These are phyloP conservation scores for Neospermospora avenae DNA, from an alignment of 2,329 filamentous ascomycete species.

Conservation along the genomic window DNA sequence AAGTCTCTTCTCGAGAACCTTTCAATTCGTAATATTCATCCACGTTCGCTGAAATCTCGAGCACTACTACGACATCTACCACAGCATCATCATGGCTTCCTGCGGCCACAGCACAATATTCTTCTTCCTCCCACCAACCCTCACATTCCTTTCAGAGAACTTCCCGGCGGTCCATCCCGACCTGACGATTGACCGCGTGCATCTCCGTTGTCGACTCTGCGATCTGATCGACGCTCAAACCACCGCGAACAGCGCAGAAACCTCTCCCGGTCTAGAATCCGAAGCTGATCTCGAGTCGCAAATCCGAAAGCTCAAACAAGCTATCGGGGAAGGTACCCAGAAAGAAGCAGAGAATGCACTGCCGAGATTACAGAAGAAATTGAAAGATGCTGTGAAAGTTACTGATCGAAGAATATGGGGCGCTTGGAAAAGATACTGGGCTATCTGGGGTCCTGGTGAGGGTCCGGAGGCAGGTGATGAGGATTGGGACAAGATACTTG, in stretches of 20 bases:
- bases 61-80: background rate
- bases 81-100: slow-evolving; percentile 2
- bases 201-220: slow-evolving; percentile 28
- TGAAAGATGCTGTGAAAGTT: slow-evolving; percentile 6
- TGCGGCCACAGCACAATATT: slow-evolving; percentile 17
- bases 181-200: slow-evolving; percentile 19
- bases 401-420: slow-evolving; percentile 17
- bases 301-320: slow-evolving; percentile 16
- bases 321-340: slow-evolving; percentile 17
- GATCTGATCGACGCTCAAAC: slow-evolving; percentile 22
- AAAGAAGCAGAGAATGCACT: slow-evolving; percentile 17
- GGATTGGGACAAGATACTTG: background rate
- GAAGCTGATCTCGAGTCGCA: slow-evolving; percentile 19
- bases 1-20: background rate
- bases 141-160: slow-evolving; percentile 16
- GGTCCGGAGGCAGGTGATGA: slow-evolving; percentile 1
- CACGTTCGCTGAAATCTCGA: background rate
- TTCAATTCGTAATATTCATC: background rate
- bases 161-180: slow-evolving; percentile 17
- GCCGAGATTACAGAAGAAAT: slow-evolving; percentile 12
- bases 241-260: slow-evolving; percentile 17
- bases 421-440: slow-evolving; percentile 28
- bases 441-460: slow-evolving; percentile 26
- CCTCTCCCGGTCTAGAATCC: slow-evolving; percentile 10
- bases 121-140: slow-evolving; percentile 21